These are phyloP conservation scores for Ballota nigra DNA, from an alignment of 257 asterid genomes.

Conservation along the genomic window DNA sequence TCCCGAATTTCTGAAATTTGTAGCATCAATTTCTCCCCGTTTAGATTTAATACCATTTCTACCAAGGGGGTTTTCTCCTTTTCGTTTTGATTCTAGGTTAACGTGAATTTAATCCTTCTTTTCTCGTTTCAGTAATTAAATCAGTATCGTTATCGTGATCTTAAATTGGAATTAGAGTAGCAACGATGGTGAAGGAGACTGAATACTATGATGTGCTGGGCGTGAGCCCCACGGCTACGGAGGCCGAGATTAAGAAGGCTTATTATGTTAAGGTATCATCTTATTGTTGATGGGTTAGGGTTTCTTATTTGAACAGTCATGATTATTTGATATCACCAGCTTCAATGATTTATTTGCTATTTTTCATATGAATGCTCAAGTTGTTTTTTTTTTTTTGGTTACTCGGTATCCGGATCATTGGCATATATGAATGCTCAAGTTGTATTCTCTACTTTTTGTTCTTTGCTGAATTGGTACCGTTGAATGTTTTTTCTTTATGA, in stretches of 20 bases:
- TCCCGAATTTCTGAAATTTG: neutral
- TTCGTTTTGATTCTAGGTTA: neutral
- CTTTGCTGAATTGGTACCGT: neutral
- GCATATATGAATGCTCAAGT: neutral
- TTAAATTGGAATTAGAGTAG: slow-evolving; percentile 22
- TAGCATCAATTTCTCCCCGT: neutral
- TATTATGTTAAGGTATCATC: slow-evolving; percentile 62
- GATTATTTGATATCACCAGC: slow-evolving; percentile 15
- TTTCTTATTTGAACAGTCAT: slow-evolving; percentile 12
- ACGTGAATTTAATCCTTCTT: slow-evolving; percentile 3
- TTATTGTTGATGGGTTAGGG: slow-evolving; percentile 20
- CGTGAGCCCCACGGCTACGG: slow-evolving; percentile 66
- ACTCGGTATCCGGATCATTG: too few species aligned
- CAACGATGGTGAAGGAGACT: slow-evolving; percentile 72
- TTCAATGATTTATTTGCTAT: neutral
- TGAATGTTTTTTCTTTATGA: slow-evolving; percentile 15
- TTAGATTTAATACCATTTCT: slow-evolving; percentile 14
- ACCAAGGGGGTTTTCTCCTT: neutral
- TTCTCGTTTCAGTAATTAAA: slow-evolving; percentile 14
- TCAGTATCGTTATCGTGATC: neutral
- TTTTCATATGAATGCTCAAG: neutral
- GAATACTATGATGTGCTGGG: slow-evolving; percentile 78
- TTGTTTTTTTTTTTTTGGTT: too few species aligned
- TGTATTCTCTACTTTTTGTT: neutral
- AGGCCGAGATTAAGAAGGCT: slow-evolving; percentile 69